Conservation (phyloP, 768 basidiomycete species). For the Trametes sanguinea region DNA sequence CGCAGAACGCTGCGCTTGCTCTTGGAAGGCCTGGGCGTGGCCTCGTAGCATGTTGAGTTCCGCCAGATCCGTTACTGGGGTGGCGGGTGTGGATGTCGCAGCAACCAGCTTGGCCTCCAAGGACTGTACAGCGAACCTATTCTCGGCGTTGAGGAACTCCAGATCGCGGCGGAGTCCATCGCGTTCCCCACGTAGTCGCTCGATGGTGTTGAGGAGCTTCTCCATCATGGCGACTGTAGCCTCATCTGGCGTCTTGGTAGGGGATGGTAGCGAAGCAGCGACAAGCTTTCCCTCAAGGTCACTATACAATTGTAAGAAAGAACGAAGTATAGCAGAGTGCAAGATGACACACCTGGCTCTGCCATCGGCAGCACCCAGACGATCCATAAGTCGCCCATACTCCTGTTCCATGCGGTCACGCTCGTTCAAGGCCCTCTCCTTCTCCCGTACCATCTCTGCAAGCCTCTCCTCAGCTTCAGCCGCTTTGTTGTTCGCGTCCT, state of each 20-base stretch:
- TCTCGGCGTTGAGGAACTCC: slow-evolving; percentile 69
- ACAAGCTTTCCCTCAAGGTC: slow-evolving; percentile 17
- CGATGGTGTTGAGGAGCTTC: slow-evolving; percentile 59
- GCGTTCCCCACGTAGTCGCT: slow-evolving; percentile 68
- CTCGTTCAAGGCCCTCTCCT: slow-evolving; percentile 48
- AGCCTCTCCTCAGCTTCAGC: slow-evolving; percentile 45
- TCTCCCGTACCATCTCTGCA: slow-evolving; percentile 53
- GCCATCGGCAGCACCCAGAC: background rate
- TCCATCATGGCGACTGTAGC: slow-evolving; percentile 34
- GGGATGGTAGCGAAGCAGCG: background rate
- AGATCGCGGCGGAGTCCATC: slow-evolving; percentile 63
- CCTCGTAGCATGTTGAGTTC: slow-evolving; percentile 27
- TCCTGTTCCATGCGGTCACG: slow-evolving; percentile 13
- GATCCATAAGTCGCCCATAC: background rate
- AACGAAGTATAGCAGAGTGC: background rate
- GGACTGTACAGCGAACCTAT: slow-evolving; percentile 61
- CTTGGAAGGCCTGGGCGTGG: slow-evolving; percentile 8
- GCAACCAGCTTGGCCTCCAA: slow-evolving; percentile 51
- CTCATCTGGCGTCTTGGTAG: slow-evolving; percentile 4
- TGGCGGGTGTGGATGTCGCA: slow-evolving; percentile 13
- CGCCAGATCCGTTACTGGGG: slow-evolving; percentile 9
- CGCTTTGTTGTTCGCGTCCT: slow-evolving; percentile 42
- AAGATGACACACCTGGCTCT: slow-evolving; percentile 3
- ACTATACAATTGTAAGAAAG: background rate
- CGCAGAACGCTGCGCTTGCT: slow-evolving; percentile 8